Evolutionary conservation across 306 rosid species (phyloP).

Genomic region (Trichosanthes truncata): DNA sequence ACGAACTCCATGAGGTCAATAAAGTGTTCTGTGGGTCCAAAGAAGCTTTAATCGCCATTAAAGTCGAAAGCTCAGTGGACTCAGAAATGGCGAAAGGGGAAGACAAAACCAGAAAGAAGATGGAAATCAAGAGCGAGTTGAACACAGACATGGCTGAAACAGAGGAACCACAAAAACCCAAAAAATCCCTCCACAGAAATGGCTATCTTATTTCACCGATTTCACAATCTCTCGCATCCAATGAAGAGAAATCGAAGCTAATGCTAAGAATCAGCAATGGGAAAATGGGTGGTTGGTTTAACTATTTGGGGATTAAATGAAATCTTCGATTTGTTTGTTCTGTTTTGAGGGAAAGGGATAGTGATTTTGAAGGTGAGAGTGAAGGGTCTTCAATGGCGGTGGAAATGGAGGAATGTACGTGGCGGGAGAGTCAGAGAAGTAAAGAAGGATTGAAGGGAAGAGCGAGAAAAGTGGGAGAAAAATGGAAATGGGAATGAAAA

Average conservation of each 20-base stretch:
- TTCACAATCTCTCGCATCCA: neutral
- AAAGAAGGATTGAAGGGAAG: neutral
- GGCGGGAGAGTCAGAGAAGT: neutral
- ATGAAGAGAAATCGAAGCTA: neutral
- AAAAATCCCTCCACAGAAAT: neutral
- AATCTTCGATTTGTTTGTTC: neutral
- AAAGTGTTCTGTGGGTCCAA: conserved; percentile 63
- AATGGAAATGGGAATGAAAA: too few species aligned
- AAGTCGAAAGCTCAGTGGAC: conserved; percentile 8
- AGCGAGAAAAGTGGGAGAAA: neutral
- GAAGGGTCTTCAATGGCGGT: neutral
- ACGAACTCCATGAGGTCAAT: conserved; percentile 58
- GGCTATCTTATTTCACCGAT: neutral
- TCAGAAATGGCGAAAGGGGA: neutral
- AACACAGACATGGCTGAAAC: neutral
- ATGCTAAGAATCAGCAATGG: neutral
- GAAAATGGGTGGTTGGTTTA: neutral
- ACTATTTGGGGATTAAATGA: neutral
- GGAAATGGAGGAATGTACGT: neutral
- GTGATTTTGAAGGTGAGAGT: neutral
- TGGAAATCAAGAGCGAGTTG: neutral
- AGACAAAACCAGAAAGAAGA: neutral
- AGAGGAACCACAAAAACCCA: neutral
- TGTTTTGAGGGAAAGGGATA: neutral
- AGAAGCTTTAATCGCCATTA: conserved; percentile 64